Evolutionary conservation across 73 alveolate genomes (phyloP), one percentile per base, ranked within the genome.

Genomic region (Paramecium primaurelia): DNA sequence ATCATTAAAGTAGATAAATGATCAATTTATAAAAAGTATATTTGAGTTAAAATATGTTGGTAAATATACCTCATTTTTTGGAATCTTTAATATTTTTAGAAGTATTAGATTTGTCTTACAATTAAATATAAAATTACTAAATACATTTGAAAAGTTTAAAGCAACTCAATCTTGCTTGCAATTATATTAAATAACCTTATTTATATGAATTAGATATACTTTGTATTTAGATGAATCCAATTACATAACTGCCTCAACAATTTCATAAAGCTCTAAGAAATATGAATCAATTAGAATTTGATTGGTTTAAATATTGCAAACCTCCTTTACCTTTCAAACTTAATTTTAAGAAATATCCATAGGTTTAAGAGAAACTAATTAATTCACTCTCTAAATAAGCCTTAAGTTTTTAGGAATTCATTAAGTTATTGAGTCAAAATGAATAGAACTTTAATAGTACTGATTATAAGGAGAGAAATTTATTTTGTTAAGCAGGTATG

Each of bases 231-330:
- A 86, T 89, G 86, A 96, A 96, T 86, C 92, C 92, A 44, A 95
- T 77, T 59, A 94, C 95, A 11, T 93, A 92, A 58, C 58, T 96
- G 37, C 99, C 99, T 7, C 64, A 95, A 49, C 44, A 96, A 25
- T 92, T 96, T 59, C 88, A 93, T 85, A 93, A 95, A 77, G 87
- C 47, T 5, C 86, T 96, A 45, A 88, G 93, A 59, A 87, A 73
- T 42, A 40, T 96, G 71, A 93, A 93, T 88, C 95, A 95, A 80
- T 90, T 96, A 30, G 94, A 93, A 83, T 86, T 97, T 71, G 99
- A 97, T 85, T 97, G 99, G 99, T 97, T 97, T 85, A 96, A 95
- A 86, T 97, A 92, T 77, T 91, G 95, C 18, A 94, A 92, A 45
- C 99, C 99, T 2, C 95, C 97, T 51, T 86, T 93, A 22, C 97